These are phyloP conservation scores for Arabidopsis hybrid DNA, from an alignment of 441 rosid genomes.

Conservation along the genomic window DNA sequence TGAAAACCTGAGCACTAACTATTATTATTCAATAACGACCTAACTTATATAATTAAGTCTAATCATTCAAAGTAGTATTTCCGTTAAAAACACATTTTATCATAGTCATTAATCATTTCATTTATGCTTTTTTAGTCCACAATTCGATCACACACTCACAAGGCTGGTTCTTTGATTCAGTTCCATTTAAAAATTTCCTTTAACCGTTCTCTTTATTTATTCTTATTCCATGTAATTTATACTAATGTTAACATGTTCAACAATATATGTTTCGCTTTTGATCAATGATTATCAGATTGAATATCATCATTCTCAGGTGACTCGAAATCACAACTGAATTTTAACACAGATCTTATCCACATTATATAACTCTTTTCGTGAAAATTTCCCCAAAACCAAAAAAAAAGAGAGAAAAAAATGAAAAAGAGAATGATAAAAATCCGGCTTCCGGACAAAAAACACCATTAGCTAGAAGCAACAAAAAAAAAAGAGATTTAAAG, in stretches of 20 bases:
- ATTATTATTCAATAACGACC: conserved; percentile 23
- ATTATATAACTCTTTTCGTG: conserved; percentile 6
- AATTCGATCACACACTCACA: conserved; percentile 2
- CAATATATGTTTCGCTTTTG: neutral
- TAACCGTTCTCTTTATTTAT: neutral
- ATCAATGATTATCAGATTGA: neutral
- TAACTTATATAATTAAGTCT: conserved; percentile 27
- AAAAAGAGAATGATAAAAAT: conserved; percentile 30
- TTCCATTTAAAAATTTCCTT: neutral
- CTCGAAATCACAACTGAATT: conserved; percentile 27
- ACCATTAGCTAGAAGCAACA: conserved; percentile 37
- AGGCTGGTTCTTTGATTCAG: neutral
- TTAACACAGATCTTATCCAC: conserved; percentile 36
- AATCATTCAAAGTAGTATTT: conserved; percentile 33
- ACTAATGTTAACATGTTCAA: neutral
- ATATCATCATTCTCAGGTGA: conserved; percentile 14
- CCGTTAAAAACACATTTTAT: conserved; percentile 26
- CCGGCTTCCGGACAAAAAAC: conserved; percentile 44
- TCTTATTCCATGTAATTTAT: neutral
- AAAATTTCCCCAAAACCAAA: conserved; percentile 5
- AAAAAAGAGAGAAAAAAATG: neutral
- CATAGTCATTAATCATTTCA: conserved; percentile 15
- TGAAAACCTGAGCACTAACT: conserved; percentile 35
- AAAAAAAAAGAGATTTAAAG: neutral
- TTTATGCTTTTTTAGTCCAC: neutral